Percentiles rank a stretch among this genome's conserved stretches.
phyloP scores from a whole-genome alignment of 441 rosid species.

The Kokia cookei region DNA sequence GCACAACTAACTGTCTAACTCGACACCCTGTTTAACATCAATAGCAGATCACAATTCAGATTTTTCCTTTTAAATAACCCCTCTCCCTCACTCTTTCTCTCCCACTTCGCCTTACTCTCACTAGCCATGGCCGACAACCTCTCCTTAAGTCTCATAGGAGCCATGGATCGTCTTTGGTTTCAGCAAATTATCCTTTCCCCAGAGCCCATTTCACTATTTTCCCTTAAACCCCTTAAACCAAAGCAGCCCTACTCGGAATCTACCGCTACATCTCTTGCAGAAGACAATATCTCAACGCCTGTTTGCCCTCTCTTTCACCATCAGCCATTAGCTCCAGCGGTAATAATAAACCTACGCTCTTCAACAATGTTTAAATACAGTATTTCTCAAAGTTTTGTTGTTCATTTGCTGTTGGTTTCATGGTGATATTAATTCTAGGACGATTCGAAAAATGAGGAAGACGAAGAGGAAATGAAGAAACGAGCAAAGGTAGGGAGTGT shows the following conservation, averaged over 20 bases:
- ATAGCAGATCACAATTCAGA: not conserved
- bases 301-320: not conserved
- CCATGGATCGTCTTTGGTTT: constrained; percentile 64
- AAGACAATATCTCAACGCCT: not conserved
- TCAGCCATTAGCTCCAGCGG: constrained; percentile 6
- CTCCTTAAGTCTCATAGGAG: constrained; percentile 21
- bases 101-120: not conserved
- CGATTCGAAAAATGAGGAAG: not conserved
- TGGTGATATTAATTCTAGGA: constrained; percentile 8
- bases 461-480: constrained; percentile 2
- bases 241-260: constrained; percentile 7
- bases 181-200: constrained; percentile 33
- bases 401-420: not conserved
- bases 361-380: not conserved
- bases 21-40: no score
- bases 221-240: constrained; percentile 17
- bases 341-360: not conserved
- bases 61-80: not conserved
- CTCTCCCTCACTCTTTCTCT: not conserved
- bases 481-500: constrained; percentile 25
- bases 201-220: constrained; percentile 15
- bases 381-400: not conserved
- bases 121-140: constrained; percentile 24
- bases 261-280: constrained; percentile 2
- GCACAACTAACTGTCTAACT: no score